Base-by-base conservation (phyloP, 129 eudicot genomes). In the Flaveria sonorensis region DNA sequence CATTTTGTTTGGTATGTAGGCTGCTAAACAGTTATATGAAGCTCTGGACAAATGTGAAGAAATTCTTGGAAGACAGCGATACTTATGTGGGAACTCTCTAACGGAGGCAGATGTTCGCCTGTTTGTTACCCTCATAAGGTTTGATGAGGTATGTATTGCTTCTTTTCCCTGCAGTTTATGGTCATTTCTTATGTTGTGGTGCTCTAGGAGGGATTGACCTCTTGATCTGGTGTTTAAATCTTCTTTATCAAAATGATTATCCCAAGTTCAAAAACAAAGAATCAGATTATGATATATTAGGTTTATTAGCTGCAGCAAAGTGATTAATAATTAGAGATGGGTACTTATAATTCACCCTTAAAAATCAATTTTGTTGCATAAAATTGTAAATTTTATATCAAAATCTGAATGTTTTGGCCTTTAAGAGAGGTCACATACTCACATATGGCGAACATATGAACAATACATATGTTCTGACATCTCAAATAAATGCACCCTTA, bases 41-140 rank as follows among this genome's bases (percentile, higher is more conserved):
- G 97, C 97, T 61, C 70, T 93, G 76, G 98, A 90, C 79, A 90
- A 84, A 87, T 93, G 98, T 76, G 98, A 90, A 83, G 98, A 88
- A 74, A 85, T 88, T 77, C 97, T 90, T 32, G 70, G 87, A 77
- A 88, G 81, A 82, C 98, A 90, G 66, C 84, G 97, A 56, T 90
- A 93, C 45, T 46, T 93, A 81, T 88, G 96, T 68, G 96, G 98
- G 53, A 80, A 82, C 42, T 62, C 79, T 46, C 72, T 90, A 68
- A 90, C 96, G 1, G 40, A 36, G 40, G 40, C 40, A 36, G 40
- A 36, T n/a, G 77, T 93, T 59, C 92, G 98, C 26, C 71, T 93
- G 81, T 93, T 93, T 85, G 96, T 88, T 6, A 93, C 98, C 66
- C 89, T 93, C 43, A 90, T 93, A 53, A 82, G 97, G 83, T 93